Evolutionary conservation across 208 protist species (phyloP).

Genomic region (Phytomonas serpens): DNA sequence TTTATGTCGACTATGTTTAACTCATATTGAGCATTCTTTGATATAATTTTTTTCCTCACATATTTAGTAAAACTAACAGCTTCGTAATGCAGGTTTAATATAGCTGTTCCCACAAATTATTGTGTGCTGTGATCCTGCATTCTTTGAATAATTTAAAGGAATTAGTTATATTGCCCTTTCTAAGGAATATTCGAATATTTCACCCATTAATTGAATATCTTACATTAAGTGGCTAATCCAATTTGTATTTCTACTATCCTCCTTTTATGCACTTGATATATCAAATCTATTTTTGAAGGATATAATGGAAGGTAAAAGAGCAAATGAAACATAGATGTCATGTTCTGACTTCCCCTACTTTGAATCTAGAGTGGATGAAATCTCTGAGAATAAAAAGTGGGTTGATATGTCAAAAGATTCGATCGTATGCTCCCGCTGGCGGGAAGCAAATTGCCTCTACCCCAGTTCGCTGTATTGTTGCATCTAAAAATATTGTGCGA

Average conservation of each 20-base stretch:
- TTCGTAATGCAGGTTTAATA: neutral
- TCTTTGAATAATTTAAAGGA: neutral
- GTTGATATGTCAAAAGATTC: conserved; percentile 16
- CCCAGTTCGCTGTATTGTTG: conserved; percentile 58
- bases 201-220: neutral
- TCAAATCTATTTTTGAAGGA: neutral
- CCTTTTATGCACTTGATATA: neutral
- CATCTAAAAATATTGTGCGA: conserved; percentile 30
- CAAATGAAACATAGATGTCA: conserved; percentile 3
- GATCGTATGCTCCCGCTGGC: conserved; percentile 5
- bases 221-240: neutral
- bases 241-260: neutral
- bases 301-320: neutral
- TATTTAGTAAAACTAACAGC: neutral
- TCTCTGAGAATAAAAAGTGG: neutral
- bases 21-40: neutral
- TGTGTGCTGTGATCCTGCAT: neutral
- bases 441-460: conserved; percentile 1
- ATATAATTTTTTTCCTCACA: neutral
- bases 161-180: neutral
- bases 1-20: conserved; percentile 42
- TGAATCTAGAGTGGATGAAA: neutral
- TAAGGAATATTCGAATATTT: neutral
- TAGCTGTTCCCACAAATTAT: neutral
- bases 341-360: conserved; percentile 15